Evolutionary conservation across 805 yeast species (phyloP), one percentile per base, ranked within the genome.

Genomic region (Yarrowia sp.): DNA sequence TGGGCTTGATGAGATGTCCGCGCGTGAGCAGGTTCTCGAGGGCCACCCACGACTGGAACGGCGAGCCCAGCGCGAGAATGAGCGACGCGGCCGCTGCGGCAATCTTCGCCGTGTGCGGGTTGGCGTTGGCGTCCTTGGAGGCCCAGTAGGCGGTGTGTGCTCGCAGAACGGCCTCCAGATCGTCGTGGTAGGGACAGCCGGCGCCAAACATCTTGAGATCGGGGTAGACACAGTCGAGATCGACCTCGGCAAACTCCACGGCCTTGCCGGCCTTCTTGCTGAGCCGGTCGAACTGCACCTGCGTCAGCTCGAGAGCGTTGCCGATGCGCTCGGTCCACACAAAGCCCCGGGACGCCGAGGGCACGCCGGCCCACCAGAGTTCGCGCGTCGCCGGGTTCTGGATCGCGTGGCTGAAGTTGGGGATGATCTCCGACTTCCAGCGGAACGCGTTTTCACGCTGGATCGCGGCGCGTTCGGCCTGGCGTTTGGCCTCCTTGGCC

Each of bases 301-400:
- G 72, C 55, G 86, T 75, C 21, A 80, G 75, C 63, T 76, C 74
- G 35, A 79, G 76, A 66, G 84, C 84, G 62, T 74, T 75, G 2
- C 79, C 80, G 32, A 80, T 70, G 63, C 77, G 80, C 46, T 70
- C 70, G 63, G 71, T 68, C 91, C 91, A 87, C 2, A 85, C 74
- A 10, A 70, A 69, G 5, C 74, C 70, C 44, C 91, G 73, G 6
- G 77, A 67, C 19, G 68, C 68, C n/a, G 67, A 33, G 1, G 87
- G 84, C 3, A 84, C 68, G 4, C 85, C 85, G 33, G 85, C 72
- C 87, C 87, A 84, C 82, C 85, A 82, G 31, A 83, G 70, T 64
- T 83, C 85, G 46, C 85, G 74, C 6, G 79, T 77, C 19, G 73
- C 67, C 1, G 80, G 74, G 13, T 72, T 68, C 60, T 73, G 70